A percentile compares a stretch with the other conserved stretches of the same genome.
Conservation (phyloP, 371 early-diverging fungal species). For the Syncephalastrum contaminatum region DNA sequence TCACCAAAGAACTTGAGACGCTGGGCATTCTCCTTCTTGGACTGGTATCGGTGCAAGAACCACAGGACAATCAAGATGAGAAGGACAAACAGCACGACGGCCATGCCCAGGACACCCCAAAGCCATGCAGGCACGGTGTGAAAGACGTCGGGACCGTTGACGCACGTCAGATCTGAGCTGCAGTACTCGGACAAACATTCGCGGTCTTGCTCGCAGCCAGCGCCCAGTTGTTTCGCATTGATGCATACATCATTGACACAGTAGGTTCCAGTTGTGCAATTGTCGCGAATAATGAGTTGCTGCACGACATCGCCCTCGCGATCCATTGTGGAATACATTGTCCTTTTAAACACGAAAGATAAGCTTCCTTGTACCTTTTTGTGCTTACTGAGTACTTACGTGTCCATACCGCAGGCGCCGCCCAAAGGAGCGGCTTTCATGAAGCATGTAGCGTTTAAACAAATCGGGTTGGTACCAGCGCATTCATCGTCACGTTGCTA, state of each 20-base stretch:
- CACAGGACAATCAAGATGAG: constrained; percentile 28
- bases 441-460: constrained; percentile 39
- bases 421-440: constrained; percentile 39
- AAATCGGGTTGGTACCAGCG: constrained; percentile 28
- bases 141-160: constrained; percentile 45
- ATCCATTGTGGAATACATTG: neutral
- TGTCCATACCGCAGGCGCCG: constrained; percentile 36
- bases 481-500: constrained; percentile 52
- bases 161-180: constrained; percentile 26
- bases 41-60: constrained; percentile 49
- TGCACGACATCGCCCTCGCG: constrained; percentile 16
- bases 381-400: constrained; percentile 21
- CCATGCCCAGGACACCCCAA: constrained; percentile 38
- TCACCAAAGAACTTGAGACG: constrained; percentile 40
- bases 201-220: constrained; percentile 36
- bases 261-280: constrained; percentile 42
- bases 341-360: neutral
- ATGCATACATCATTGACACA: constrained; percentile 31
- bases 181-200: constrained; percentile 49
- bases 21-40: constrained; percentile 39
- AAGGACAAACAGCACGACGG: constrained; percentile 34
- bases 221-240: constrained; percentile 17
- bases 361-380: neutral
- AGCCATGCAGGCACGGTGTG: constrained; percentile 35
- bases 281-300: constrained; percentile 45